Conservation (phyloP, 352 stramenopile genomes). For the Phytophthora syringae region DNA sequence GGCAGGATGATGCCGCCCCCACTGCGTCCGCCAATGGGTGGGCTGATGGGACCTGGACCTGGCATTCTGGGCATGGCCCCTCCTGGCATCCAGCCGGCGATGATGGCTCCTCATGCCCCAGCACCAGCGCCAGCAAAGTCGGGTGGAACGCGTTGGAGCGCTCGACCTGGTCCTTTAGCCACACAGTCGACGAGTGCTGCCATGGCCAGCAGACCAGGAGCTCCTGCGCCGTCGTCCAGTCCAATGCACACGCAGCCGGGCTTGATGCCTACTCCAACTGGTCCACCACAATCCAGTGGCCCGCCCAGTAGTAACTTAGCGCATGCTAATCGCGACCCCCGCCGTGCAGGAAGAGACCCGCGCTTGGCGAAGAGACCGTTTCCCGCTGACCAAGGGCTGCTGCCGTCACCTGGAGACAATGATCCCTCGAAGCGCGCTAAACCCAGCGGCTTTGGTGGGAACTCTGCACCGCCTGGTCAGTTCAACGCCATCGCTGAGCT, state of each 20-base stretch:
- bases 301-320: conserved; percentile 35
- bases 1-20: conserved; percentile 47
- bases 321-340: conserved; percentile 55
- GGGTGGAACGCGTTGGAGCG: conserved; percentile 68
- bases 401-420: conserved; percentile 27
- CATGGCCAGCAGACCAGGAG: conserved; percentile 29
- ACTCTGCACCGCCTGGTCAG: conserved; percentile 35
- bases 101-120: conserved; percentile 36
- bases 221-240: conserved; percentile 26
- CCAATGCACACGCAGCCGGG: conserved; percentile 35
- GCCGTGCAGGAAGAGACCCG: conserved; percentile 58
- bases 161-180: conserved; percentile 57
- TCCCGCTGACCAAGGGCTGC: conserved; percentile 27
- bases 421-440: conserved; percentile 39
- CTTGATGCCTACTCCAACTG: conserved; percentile 38
- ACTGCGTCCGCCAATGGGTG: conserved; percentile 39
- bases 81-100: conserved; percentile 21
- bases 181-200: conserved; percentile 35
- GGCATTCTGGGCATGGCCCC: conserved; percentile 61
- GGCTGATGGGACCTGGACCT: conserved; percentile 34
- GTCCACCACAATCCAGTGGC: conserved; percentile 29
- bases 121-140: conserved; percentile 46
- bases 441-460: conserved; percentile 15
- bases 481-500: conserved; percentile 74
- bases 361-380: conserved; percentile 56